These are phyloP conservation scores for Claviceps paspali DNA, from an alignment of 2,329 filamentous ascomycete genomes.

Conservation along the genomic window DNA sequence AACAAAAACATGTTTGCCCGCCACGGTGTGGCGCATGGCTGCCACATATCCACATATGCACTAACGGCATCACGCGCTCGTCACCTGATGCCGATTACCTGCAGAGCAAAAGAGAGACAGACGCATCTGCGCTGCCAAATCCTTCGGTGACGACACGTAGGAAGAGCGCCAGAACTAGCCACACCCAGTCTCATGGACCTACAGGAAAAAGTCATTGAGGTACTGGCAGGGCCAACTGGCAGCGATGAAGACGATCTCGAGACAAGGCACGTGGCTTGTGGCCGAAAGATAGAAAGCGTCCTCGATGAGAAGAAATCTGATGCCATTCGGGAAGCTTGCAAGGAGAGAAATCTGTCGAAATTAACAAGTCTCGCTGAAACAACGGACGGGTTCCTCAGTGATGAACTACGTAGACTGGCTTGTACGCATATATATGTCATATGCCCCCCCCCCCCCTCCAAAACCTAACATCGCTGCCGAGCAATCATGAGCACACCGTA, in stretches of 20 bases:
- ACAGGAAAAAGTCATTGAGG: slow-evolving; percentile 4
- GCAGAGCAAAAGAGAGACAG: too few relatives aligned
- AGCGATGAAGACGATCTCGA: slow-evolving; percentile 1
- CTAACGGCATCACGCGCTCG: not conserved
- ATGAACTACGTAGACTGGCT: slow-evolving; percentile 53
- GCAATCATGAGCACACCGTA: not conserved
- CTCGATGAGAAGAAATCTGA: slow-evolving; percentile 1
- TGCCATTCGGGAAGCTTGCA: slow-evolving; percentile 39
- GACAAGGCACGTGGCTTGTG: slow-evolving; percentile 5
- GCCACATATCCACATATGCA: not conserved
- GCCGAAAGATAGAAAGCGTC: slow-evolving; percentile 1
- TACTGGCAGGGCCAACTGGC: slow-evolving; percentile 3
- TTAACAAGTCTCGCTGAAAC: slow-evolving; percentile 46
- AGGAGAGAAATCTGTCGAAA: slow-evolving; percentile 35
- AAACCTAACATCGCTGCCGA: slow-evolving; percentile 6
- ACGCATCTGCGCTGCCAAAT: not conserved
- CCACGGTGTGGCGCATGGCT: slow-evolving; percentile 1
- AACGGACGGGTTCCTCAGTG: slow-evolving; percentile 50
- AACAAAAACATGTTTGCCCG: not conserved
- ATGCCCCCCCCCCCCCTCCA: slow-evolving; percentile 2
- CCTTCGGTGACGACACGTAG: not conserved
- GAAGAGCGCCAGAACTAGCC: not conserved
- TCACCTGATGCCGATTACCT: not conserved
- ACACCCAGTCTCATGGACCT: slow-evolving; percentile 7
- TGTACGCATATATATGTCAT: slow-evolving; percentile 38